Percentiles rank a stretch among this genome's conserved stretches.
Evolutionary conservation across 352 stramenopile species (phyloP).

Genomic region (Phytophthora vignae): DNA sequence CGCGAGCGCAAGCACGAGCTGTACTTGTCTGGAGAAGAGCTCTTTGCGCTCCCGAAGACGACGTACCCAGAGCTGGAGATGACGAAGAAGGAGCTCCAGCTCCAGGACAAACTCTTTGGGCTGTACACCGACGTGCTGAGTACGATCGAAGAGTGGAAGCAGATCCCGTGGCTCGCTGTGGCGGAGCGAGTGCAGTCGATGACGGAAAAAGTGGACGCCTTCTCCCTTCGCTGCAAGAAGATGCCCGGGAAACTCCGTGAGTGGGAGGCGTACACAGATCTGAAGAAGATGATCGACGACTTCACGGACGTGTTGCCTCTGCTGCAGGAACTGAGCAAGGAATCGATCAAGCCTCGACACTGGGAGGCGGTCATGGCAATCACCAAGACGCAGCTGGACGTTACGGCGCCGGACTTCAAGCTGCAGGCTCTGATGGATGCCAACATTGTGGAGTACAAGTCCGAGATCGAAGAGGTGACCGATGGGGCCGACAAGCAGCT

Average conservation of each 20-base stretch:
- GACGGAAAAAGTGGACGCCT: constrained; percentile 97
- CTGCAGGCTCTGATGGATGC: constrained; percentile 95
- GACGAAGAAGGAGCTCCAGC: constrained; percentile 97
- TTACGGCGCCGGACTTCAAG: constrained; percentile 95
- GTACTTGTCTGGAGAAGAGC: constrained; percentile 96
- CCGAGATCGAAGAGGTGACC: constrained; percentile 98
- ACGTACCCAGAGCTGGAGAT: constrained; percentile 97
- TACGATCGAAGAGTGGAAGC: constrained; percentile 98
- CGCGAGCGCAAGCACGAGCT: constrained; percentile 97
- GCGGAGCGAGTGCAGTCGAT: constrained; percentile 95
- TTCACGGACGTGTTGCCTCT: constrained; percentile 97
- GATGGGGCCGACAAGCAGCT: constrained; percentile 98
- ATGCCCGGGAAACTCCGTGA: constrained; percentile 96
- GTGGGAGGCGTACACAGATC: constrained; percentile 97
- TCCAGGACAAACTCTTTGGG: constrained; percentile 95
- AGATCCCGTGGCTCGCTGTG: constrained; percentile 95
- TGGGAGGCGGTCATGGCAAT: constrained; percentile 98
- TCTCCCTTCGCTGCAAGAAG: constrained; percentile 97
- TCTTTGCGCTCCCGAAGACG: constrained; percentile 97
- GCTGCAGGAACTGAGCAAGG: constrained; percentile 96
- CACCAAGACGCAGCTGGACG: constrained; percentile 93
- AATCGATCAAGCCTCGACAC: constrained; percentile 96
- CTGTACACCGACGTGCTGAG: constrained; percentile 98
- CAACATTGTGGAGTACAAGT: constrained; percentile 91
- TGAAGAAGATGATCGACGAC: constrained; percentile 98